These are phyloP conservation scores for Closterium sp. DNA, from an alignment of 139 green algal species.

Conservation along the genomic window DNA sequence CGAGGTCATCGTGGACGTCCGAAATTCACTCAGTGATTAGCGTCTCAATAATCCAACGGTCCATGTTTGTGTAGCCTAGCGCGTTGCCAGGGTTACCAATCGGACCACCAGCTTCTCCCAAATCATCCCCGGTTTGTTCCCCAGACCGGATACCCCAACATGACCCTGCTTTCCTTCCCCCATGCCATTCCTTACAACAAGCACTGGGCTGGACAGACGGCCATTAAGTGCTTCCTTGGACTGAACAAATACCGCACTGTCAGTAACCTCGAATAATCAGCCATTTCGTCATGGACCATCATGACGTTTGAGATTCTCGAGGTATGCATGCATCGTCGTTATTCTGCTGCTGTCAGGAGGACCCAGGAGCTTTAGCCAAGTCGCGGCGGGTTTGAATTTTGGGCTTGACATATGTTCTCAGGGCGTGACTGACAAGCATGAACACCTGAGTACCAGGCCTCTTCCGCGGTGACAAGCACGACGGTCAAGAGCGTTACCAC, in stretches of 20 bases:
- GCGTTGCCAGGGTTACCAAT: not conserved
- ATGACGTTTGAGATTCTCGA: not conserved
- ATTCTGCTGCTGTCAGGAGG: not conserved
- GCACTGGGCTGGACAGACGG: not conserved
- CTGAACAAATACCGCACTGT: not conserved
- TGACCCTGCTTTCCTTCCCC: not conserved
- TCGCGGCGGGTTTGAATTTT: not conserved
- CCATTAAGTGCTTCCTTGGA: not conserved
- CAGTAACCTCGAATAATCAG: not conserved
- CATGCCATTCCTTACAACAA: not conserved
- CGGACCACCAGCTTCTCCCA: no score
- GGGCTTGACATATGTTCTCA: not conserved
- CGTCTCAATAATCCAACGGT: not conserved
- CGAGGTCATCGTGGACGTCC: not conserved
- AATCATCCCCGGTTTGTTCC: no score
- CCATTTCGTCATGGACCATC: not conserved
- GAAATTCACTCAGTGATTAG: not conserved
- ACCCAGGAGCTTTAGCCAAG: not conserved
- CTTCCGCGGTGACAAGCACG: no score
- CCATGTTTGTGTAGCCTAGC: not conserved
- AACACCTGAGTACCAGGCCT: not conserved
- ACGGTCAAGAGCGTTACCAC: no score
- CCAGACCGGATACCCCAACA: not conserved
- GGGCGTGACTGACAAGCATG: not conserved
- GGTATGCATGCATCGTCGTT: not conserved